Evolutionary conservation across 2,329 filamentous ascomycete genomes (phyloP), one percentile per base, ranked within the genome.

Genomic region (Hansfordia pulvinata): DNA sequence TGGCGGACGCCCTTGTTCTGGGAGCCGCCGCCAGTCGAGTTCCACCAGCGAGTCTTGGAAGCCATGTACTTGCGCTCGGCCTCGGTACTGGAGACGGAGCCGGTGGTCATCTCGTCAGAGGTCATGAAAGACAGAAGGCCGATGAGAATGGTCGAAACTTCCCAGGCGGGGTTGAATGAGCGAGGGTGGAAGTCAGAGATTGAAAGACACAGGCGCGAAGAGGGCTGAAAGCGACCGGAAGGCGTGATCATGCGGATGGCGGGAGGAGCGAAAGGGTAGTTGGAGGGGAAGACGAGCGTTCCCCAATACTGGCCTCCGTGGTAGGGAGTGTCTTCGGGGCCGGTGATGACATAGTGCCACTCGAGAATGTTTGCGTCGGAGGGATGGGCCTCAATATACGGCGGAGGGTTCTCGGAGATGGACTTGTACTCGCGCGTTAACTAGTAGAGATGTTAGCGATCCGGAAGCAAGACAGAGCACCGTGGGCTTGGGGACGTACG

Each of bases 231-330:
- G 46, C 90, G 82, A 32, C 90, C 90, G 9, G 79, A 88, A 2
- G 90, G 90, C 0, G 90, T 98, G 62, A 96, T 90, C 90, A 98
- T 98, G 47, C 88, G 84, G 53, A 98, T 98, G 3, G 90, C 85
- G 4, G 90, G 90, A 17, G 90, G 90, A 9, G 86, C 88, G 54
- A 94, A 98, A 15, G 90, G 90, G 51, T 98, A 98, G 61, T 94
- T 86, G 7, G 86, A 72, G 10, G 90, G 90, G 53, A 98, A 98
- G 38, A 92, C 76, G 26, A 98, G 66, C 2, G 88, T 94, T 25
- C 90, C 90, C 90, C 90, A 98, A 62, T 96, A 98, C 53, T 98
- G 90, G 23, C 90, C 90, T 46, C 77, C 76, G 43, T 92, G 74
- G 52, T 98, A 98, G 2, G 90, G 88, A 1, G 90, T 98, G 33